These are phyloP conservation scores for Leccinum olivaceopallidum DNA, from an alignment of 768 basidiomycete species.

Conservation along the genomic window DNA sequence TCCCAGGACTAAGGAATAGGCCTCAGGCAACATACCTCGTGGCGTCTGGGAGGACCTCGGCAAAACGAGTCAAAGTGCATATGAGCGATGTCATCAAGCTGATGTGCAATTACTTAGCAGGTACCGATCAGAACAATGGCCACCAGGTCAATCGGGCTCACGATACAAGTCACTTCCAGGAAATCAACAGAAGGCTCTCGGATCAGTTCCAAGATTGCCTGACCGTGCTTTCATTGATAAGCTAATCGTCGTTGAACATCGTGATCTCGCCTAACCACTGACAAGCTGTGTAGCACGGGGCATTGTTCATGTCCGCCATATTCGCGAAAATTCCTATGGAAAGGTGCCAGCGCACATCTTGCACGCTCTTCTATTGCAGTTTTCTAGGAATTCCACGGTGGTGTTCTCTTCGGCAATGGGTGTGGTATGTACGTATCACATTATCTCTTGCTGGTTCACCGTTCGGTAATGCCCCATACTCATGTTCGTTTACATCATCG, in stretches of 20 bases:
- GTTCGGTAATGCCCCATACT: slow-evolving; percentile 14
- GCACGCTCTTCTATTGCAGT: slow-evolving; percentile 23
- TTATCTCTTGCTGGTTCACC: slow-evolving; percentile 6
- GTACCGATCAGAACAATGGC: slow-evolving; percentile 4
- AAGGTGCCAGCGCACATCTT: slow-evolving; percentile 14
- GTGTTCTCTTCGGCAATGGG: slow-evolving; percentile 16
- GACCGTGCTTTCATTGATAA: slow-evolving; percentile 10
- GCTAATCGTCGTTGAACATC: slow-evolving; percentile 5
- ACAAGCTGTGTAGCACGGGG: slow-evolving; percentile 19
- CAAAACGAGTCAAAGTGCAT: slow-evolving; percentile 12
- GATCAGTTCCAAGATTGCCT: slow-evolving; percentile 13
- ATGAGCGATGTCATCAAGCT: slow-evolving; percentile 5
- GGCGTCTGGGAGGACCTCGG: slow-evolving; percentile 11
- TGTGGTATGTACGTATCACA: slow-evolving; percentile 10
- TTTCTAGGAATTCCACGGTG: slow-evolving; percentile 16
- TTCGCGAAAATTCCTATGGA: slow-evolving; percentile 25
- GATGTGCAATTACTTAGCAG: neutral
- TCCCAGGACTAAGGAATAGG: slow-evolving; percentile 4
- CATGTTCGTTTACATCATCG: slow-evolving; percentile 31
- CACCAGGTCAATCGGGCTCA: neutral
- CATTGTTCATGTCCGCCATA: slow-evolving; percentile 31
- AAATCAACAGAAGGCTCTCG: slow-evolving; percentile 13
- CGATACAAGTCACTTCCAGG: neutral
- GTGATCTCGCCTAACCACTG: slow-evolving; percentile 29
- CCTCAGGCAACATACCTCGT: slow-evolving; percentile 5